phyloP scores from a whole-genome alignment of 768 basidiomycete species.

The Lepiota brunneoincarnata region DNA sequence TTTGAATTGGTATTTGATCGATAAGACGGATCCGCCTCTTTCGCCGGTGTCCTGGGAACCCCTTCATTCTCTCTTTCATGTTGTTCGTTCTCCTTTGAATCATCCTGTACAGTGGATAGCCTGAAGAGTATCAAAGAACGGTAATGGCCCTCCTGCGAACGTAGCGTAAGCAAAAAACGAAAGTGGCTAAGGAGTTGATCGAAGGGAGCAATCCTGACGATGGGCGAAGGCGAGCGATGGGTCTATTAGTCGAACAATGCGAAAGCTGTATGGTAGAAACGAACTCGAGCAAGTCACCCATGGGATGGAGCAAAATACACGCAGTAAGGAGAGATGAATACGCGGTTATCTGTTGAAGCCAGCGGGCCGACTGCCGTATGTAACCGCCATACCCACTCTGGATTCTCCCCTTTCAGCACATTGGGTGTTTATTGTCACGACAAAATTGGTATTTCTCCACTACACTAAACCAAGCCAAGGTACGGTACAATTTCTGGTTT shows the following conservation, averaged over 20 bases:
- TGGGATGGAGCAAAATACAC: not conserved
- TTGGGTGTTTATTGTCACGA: too few relatives aligned
- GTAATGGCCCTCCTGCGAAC: conserved; percentile 56
- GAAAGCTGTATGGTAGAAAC: conserved; percentile 6
- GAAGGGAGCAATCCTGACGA: conserved; percentile 41
- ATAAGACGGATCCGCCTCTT: conserved; percentile 16
- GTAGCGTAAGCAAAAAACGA: conserved; percentile 56
- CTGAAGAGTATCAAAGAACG: conserved; percentile 67
- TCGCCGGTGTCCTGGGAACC: not conserved
- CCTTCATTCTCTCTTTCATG: conserved; percentile 10
- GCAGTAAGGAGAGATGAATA: not conserved
- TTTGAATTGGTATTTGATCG: conserved; percentile 14
- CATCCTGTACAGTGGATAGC: conserved; percentile 35
- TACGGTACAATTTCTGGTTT: too few relatives aligned
- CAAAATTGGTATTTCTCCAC: too few relatives aligned
- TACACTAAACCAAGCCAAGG: too few relatives aligned
- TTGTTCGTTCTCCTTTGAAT: not conserved
- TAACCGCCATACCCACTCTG: too few relatives aligned
- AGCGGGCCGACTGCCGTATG: too few relatives aligned
- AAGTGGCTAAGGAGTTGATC: conserved; percentile 48
- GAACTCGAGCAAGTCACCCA: conserved; percentile 23
- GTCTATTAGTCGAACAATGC: not conserved
- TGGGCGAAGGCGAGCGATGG: not conserved
- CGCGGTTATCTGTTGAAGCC: too few relatives aligned
- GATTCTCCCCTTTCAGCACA: too few relatives aligned